phyloP scores from a whole-genome alignment of 2,329 filamentous ascomycete genomes.

The Nectriaceae sp. region DNA sequence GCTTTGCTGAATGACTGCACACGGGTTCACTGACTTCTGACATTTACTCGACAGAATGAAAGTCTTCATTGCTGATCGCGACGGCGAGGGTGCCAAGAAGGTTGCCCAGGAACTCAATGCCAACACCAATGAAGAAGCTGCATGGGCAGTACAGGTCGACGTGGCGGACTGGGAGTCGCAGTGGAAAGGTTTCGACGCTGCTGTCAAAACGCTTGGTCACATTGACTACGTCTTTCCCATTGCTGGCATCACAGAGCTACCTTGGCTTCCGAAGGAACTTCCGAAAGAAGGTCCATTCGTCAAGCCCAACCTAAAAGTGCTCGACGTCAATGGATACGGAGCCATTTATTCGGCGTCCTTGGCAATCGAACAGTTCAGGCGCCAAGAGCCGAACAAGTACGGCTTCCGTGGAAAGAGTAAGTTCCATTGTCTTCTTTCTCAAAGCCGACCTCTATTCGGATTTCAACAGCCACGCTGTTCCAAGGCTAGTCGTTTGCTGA shows the following conservation, averaged over 20 bases:
- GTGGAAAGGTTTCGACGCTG: not conserved
- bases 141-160: constrained; percentile 4
- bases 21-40: too few relatives aligned
- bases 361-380: constrained; percentile 3
- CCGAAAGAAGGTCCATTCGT: constrained; percentile 1
- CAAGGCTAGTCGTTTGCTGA: too few relatives aligned
- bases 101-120: not conserved
- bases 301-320: constrained; percentile 3
- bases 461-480: too few relatives aligned
- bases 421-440: too few relatives aligned
- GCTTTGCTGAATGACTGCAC: too few relatives aligned
- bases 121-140: not conserved
- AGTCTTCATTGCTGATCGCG: constrained; percentile 4
- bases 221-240: constrained; percentile 5
- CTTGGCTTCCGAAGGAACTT: constrained; percentile 7
- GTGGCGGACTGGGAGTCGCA: constrained; percentile 6
- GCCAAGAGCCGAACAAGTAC: too few relatives aligned
- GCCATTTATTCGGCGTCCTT: constrained; percentile 1
- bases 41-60: constrained; percentile 1
- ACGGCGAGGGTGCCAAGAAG: constrained; percentile 1
- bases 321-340: constrained; percentile 3
- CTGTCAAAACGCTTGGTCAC: not conserved
- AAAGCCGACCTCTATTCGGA: too few relatives aligned
- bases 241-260: constrained; percentile 2
- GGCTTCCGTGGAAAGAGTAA: too few relatives aligned